phyloP scores from a whole-genome alignment of 768 basidiomycete genomes.

The Kondoa malvinella region DNA sequence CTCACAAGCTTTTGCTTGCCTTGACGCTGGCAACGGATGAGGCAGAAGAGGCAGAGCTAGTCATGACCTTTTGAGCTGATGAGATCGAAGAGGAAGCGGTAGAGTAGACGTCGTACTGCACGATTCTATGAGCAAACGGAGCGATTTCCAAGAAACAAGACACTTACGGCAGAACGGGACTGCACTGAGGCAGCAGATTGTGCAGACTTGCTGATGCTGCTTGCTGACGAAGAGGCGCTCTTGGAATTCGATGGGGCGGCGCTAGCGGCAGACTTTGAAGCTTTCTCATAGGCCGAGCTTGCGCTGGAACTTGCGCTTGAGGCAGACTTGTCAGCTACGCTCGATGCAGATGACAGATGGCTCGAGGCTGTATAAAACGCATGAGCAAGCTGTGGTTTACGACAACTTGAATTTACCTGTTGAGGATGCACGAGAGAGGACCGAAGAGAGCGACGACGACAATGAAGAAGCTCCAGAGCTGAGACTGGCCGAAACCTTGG shows the following conservation, averaged over 20 bases:
- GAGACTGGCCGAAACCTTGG: too few relatives aligned
- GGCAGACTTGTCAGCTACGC: conserved; percentile 2
- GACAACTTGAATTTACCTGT: too few relatives aligned
- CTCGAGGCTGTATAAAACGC: conserved; percentile 1
- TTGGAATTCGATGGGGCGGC: conserved; percentile 23
- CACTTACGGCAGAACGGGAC: conserved; percentile 14
- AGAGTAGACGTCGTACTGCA: conserved; percentile 1
- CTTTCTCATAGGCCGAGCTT: conserved; percentile 22
- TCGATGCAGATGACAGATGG: background rate
- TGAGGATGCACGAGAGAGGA: too few relatives aligned
- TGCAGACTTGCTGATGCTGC: conserved; percentile 18
- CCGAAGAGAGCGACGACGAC: too few relatives aligned
- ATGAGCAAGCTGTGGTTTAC: too few relatives aligned
- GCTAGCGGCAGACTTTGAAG: conserved; percentile 24
- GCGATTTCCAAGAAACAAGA: too few relatives aligned
- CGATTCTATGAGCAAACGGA: conserved; percentile 16
- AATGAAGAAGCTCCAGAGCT: too few relatives aligned
- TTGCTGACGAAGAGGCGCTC: conserved; percentile 23
- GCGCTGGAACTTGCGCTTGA: background rate
- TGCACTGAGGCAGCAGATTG: conserved; percentile 13
- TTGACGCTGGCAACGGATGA: conserved; percentile 5
- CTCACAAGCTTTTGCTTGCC: conserved; percentile 5
- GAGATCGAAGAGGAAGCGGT: conserved; percentile 19
- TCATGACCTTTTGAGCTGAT: conserved; percentile 19
- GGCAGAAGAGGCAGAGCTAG: conserved; percentile 15